Evolutionary conservation across 192 early-diverging fungal species (phyloP).

Genomic region (Mortierella alpina): DNA sequence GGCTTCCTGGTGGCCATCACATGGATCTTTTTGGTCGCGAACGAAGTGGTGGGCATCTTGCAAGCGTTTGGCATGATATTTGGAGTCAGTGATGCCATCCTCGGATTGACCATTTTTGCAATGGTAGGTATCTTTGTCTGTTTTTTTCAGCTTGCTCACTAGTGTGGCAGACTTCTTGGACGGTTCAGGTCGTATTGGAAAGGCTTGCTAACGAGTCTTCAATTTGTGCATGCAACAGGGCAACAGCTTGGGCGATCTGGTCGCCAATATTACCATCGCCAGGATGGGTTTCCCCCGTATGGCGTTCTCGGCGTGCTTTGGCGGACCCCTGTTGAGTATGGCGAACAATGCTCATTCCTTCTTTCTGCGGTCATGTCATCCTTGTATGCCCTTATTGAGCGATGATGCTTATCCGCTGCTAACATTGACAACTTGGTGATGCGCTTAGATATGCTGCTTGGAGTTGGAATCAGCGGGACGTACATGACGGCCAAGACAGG

Average conservation of each 20-base stretch:
- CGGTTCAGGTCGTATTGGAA: no score
- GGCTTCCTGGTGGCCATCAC: constrained; percentile 84
- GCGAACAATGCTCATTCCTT: background rate
- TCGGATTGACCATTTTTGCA: constrained; percentile 88
- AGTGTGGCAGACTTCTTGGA: no score
- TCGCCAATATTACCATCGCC: constrained; percentile 93
- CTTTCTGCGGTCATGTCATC: background rate
- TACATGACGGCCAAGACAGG: constrained; percentile 63
- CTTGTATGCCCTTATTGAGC: background rate
- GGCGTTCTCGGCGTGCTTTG: constrained; percentile 96
- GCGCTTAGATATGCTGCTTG: constrained; percentile 78
- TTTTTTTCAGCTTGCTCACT: background rate
- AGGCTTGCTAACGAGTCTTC: no score
- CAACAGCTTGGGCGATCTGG: constrained; percentile 88
- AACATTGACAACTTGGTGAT: background rate
- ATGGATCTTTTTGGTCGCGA: constrained; percentile 91
- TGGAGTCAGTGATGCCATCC: constrained; percentile 82
- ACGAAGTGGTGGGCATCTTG: constrained; percentile 89
- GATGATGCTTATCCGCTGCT: background rate
- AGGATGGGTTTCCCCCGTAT: constrained; percentile 92
- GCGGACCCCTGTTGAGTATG: constrained; percentile 89
- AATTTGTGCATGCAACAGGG: constrained; percentile 53
- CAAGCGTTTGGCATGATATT: constrained; percentile 84
- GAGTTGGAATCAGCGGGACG: constrained; percentile 82
- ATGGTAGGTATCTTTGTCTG: constrained; percentile 61